Conservation (phyloP, 2,329 filamentous ascomycete genomes). For the Diaporthe batatas region DNA sequence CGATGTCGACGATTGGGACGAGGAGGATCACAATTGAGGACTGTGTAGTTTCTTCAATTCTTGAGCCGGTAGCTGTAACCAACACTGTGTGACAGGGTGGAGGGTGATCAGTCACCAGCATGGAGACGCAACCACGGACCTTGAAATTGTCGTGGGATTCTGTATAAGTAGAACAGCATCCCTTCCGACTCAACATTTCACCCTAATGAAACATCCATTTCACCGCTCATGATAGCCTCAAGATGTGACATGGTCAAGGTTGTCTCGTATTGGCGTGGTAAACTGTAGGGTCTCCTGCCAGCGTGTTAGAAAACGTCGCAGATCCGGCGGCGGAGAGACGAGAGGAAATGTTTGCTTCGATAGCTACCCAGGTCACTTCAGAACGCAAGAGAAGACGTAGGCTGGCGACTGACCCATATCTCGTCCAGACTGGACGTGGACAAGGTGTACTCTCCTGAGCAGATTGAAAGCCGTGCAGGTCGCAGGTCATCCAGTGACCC, state of each 20-base stretch:
- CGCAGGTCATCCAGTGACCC: not conserved
- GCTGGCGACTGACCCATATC: too few species aligned
- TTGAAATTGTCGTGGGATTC: constrained; percentile 12
- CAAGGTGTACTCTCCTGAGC: not conserved
- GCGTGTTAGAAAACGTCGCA: too few species aligned
- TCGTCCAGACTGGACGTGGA: not conserved
- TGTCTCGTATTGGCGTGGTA: not conserved
- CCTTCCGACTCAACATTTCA: constrained; percentile 19
- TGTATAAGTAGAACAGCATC: constrained; percentile 38
- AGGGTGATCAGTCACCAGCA: not conserved
- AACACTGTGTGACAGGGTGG: not conserved
- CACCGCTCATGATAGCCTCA: not conserved
- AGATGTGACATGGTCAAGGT: constrained; percentile 1
- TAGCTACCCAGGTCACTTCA: too few species aligned
- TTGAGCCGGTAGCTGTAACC: not conserved
- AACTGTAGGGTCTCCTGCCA: not conserved
- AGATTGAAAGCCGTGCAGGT: not conserved
- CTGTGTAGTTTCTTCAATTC: not conserved
- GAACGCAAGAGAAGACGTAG: too few species aligned
- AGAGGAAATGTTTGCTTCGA: too few species aligned
- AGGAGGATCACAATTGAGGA: not conserved
- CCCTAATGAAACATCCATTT: not conserved
- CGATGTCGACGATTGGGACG: constrained; percentile 18
- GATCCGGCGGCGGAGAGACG: too few species aligned
- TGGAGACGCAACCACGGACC: constrained; percentile 34